These are phyloP conservation scores for Verticillium nonalfalfae DNA, from an alignment of 2,329 filamentous ascomycete genomes.

Conservation along the genomic window DNA sequence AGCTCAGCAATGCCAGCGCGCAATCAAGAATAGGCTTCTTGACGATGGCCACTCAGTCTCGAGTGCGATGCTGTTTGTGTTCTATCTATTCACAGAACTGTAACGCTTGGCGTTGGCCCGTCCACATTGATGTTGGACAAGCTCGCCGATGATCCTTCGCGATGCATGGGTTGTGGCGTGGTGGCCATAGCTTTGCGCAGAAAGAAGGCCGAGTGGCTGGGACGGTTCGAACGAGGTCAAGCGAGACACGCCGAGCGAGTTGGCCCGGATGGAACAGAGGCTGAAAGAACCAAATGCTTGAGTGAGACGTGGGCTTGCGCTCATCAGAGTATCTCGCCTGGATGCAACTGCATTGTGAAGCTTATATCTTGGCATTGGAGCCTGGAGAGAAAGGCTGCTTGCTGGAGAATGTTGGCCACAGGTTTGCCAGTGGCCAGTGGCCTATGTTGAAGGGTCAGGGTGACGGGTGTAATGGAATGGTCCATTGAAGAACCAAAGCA, in stretches of 20 bases:
- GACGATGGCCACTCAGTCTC: background rate
- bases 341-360: background rate
- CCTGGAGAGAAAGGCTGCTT: too few relatives aligned
- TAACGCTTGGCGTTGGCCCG: background rate
- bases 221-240: background rate
- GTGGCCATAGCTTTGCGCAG: background rate
- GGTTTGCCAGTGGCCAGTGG: too few relatives aligned
- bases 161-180: background rate
- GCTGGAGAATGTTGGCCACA: too few relatives aligned
- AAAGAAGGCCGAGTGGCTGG: background rate
- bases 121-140: background rate
- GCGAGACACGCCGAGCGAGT: background rate
- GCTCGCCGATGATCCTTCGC: too few relatives aligned
- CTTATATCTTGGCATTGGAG: background rate
- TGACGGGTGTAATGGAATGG: too few relatives aligned
- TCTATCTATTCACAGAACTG: background rate
- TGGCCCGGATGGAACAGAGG: background rate
- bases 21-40: background rate
- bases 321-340: background rate
- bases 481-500: too few relatives aligned
- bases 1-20: background rate
- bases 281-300: background rate
- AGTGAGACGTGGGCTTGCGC: background rate
- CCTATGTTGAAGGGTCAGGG: too few relatives aligned
- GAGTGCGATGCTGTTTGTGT: background rate